These are phyloP conservation scores for Penicillium corylophilum DNA, from an alignment of 2,329 filamentous ascomycete genomes.

Conservation along the genomic window DNA sequence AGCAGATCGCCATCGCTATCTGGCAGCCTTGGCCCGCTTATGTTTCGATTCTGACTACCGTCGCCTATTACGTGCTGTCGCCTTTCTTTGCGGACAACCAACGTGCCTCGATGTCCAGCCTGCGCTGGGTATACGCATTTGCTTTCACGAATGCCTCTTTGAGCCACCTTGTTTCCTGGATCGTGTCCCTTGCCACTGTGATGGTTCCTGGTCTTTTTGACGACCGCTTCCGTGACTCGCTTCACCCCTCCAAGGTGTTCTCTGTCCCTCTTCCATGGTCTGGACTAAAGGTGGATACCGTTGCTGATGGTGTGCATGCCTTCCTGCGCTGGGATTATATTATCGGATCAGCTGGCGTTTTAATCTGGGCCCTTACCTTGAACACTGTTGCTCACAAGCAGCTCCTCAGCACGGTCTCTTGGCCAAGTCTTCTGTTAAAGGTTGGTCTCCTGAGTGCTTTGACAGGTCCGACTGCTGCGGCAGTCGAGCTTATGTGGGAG, in stretches of 20 bases:
- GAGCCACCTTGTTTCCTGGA: conserved; percentile 43
- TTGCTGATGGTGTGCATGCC: conserved; percentile 44
- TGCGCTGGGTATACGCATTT: conserved; percentile 44
- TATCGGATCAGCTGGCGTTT: conserved; percentile 42
- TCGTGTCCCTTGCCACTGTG: conserved; percentile 42
- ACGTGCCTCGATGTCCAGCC: conserved; percentile 29
- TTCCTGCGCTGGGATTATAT: conserved; percentile 54
- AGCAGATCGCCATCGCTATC: conserved; percentile 49
- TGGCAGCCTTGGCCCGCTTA: conserved; percentile 55
- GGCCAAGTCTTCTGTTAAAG: conserved; percentile 34
- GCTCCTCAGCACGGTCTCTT: conserved; percentile 26
- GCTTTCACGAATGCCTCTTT: conserved; percentile 41
- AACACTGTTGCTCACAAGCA: conserved; percentile 31
- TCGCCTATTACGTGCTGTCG: conserved; percentile 27
- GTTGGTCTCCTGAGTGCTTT: conserved; percentile 35
- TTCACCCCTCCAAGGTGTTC: conserved; percentile 44
- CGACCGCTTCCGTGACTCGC: conserved; percentile 29
- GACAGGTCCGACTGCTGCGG: conserved; percentile 47
- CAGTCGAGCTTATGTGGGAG: conserved; percentile 50
- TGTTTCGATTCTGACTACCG: conserved; percentile 42
- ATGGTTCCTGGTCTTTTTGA: conserved; percentile 37
- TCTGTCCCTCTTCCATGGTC: conserved; percentile 35
- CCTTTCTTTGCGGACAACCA: conserved; percentile 25
- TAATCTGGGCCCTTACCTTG: conserved; percentile 48
- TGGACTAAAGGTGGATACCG: conserved; percentile 26